Base-by-base conservation (phyloP, 257 asterid genomes). In the Capsicum pubescens region DNA sequence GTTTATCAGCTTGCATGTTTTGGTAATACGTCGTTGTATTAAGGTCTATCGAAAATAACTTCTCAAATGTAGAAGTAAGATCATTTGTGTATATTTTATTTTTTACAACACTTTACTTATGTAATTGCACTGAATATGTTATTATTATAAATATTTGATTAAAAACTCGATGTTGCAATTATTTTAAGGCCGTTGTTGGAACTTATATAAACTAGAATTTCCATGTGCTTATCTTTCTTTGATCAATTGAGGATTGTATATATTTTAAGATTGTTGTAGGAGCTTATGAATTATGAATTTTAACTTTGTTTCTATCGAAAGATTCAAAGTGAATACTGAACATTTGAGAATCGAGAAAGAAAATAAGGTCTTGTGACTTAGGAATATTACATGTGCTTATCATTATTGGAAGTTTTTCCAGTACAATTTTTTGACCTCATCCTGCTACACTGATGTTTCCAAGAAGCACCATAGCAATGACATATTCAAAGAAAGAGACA, bases 381-480 rank as follows among this genome's bases (percentile, higher is more conserved):
- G 42, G 10, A 67, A 67, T 13, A n/a, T 19, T 72, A 14, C 44
- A 12, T 36, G 7, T 67, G 74, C 21, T 67, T 67, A 14, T 72
- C 44, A 12, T 48, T 19, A 19, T 72, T 11, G 60, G 58, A 16
- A 48, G 16, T 48, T 26, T 39, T 39, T 39, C 42, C 42, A 39
- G 79, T 50, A 48, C 36, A 72, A 2, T 72, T 72, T 72, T 72
- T 72, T 72, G 19, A 12, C 80, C 59, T 19, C 60, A 72, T 19
- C 80, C 9, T 19, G 7, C 12, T 19, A 48, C 42, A 50, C 9
- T 48, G 59, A 72, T 19, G 44, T 46, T 72, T 72, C 80, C 80
- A 48, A 48, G 80, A 72, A 72, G 60, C 19, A 72, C 80, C 80
- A 4, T 54, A 72, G 59, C 42, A 72, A 72, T 72, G 17, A 6